A percentile compares a stretch with the other conserved stretches of the same genome.
phyloP scores from a whole-genome alignment of 164 flowering plant species.

The Chloranthus sessilifolius region DNA sequence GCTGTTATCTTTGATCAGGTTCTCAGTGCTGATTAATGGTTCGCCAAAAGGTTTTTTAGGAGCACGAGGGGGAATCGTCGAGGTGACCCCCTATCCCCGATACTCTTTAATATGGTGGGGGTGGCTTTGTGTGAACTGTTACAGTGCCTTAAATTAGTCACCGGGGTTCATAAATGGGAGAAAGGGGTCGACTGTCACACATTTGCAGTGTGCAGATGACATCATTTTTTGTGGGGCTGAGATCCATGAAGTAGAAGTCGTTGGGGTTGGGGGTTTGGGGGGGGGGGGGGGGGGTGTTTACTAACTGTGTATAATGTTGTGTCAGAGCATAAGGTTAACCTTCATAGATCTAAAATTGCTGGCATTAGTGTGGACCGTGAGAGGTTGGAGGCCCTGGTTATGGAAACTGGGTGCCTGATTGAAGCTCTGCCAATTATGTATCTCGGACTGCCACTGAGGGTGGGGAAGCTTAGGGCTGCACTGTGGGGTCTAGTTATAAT shows the following conservation, averaged over 20 bases:
- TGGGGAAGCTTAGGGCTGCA: not conserved
- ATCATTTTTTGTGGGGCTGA: too few species aligned
- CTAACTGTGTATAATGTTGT: not conserved
- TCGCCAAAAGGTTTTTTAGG: too few species aligned
- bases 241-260: too few species aligned
- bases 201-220: too few species aligned
- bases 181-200: too few species aligned
- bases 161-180: not conserved
- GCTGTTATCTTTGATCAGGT: too few species aligned
- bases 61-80: too few species aligned
- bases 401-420: not conserved
- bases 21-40: too few species aligned
- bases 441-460: not conserved
- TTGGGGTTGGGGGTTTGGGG: too few species aligned
- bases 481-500: not conserved
- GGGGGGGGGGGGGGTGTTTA: too few species aligned
- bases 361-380: not conserved
- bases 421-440: not conserved
- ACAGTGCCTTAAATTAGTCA: not conserved
- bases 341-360: not conserved
- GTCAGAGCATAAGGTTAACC: not conserved
- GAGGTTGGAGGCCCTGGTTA: not conserved
- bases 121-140: not conserved
- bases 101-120: too few species aligned
- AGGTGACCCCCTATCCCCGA: too few species aligned